These are phyloP conservation scores for Hypoxylon fuscum DNA, from an alignment of 495 filamentous ascomycete species.

Conservation along the genomic window DNA sequence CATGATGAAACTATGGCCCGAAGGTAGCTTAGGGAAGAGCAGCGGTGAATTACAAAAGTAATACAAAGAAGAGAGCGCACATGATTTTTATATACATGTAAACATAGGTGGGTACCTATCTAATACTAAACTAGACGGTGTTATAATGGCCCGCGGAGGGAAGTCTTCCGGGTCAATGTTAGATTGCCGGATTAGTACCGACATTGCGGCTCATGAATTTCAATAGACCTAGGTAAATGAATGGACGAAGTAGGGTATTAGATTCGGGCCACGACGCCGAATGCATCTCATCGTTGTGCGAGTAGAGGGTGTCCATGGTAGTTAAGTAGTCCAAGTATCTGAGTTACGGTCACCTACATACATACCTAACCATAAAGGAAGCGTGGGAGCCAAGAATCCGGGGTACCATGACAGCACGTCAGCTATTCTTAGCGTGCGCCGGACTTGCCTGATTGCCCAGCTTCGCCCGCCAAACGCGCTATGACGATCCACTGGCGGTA, in stretches of 20 bases:
- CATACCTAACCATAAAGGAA: too few relatives aligned
- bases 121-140: constrained; percentile 20
- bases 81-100: constrained; percentile 5
- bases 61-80: neutral
- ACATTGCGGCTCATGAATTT: constrained; percentile 14
- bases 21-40: neutral
- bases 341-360: too few relatives aligned
- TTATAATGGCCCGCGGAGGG: constrained; percentile 39
- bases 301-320: too few relatives aligned
- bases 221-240: neutral
- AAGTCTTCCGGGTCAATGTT: constrained; percentile 27
- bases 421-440: constrained; percentile 14
- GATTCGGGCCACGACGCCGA: too few relatives aligned
- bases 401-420: constrained; percentile 28
- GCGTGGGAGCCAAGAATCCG: constrained; percentile 28
- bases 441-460: neutral
- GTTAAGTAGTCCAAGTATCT: too few relatives aligned
- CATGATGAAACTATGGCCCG: constrained; percentile 6
- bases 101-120: too few relatives aligned
- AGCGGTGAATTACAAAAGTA: neutral
- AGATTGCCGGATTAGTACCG: constrained; percentile 12
- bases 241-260: too few relatives aligned
- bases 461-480: constrained; percentile 8
- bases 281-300: too few relatives aligned
- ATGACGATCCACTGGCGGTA: constrained; percentile 22